Base-by-base conservation (phyloP, 2,329 filamentous ascomycete species). In the Xylaria hypoxylon region DNA sequence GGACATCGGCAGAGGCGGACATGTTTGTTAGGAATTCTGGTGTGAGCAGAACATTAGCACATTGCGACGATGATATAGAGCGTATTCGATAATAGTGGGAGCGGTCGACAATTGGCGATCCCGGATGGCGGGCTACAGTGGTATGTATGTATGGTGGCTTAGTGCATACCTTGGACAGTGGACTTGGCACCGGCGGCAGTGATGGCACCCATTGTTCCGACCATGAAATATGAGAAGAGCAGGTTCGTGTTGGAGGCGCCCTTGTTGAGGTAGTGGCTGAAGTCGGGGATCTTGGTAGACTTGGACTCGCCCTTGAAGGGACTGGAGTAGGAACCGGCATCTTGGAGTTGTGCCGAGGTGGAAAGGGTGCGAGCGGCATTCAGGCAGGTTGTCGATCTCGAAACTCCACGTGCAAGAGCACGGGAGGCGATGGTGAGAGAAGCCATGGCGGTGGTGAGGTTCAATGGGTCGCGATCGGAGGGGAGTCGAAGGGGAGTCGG, bases 21-120 rank as follows among this genome's bases (percentile, higher is more conserved):
- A 99, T 98, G 90, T 97, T 99, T 86, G 97, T 93, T 72, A 99
- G 88, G 89, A 99, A 99, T 85, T 99, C 96, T 99, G 83, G 73
- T 73, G 64, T 66, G 48, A 17, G 22, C 22, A 24, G 8, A 45
- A 35, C 5, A 38, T 77, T 71, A 78, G 75, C 44, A 68, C 51
- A 33, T 26, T 28, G 17, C 13, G 19, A 17, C 10, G 15, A 26
- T 42, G n/a, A 26, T 31, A 51, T 10, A 59, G 45, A n/a, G 50
- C 31, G 44, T 35, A 33, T 45, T 13, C 24, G 44, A 50, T 31
- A 19, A 42, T 45, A 4, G 65, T 19, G 51, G 40, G 24, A 11
- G 26, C 42, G 38, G 31, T 35, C 35, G 55, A 19, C 50, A 42
- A 26, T 50, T 4, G 42, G 44, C 40, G 42, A 57, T 26, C n/a